A percentile compares a stretch with the other conserved stretches of the same genome.
phyloP scores from a whole-genome alignment of 2,329 filamentous ascomycete genomes.

The Plectosphaerella sp. region DNA sequence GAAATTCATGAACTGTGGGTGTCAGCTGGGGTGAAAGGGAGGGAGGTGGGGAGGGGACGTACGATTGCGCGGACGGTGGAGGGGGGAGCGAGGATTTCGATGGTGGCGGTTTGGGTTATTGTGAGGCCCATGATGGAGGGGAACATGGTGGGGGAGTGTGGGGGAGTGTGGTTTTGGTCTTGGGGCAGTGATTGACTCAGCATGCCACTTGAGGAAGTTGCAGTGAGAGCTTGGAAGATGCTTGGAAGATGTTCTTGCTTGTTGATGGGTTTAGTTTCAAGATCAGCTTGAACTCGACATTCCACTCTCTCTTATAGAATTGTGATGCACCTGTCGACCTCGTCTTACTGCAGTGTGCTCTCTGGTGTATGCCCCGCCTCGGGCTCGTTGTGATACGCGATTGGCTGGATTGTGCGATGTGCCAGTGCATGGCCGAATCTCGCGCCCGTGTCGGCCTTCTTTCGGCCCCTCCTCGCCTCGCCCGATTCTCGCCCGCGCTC shows the following conservation, averaged over 20 bases:
- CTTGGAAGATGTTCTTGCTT: no score
- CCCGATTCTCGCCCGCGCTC: background rate
- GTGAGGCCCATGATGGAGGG: conserved; percentile 1
- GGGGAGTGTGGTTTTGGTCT: background rate
- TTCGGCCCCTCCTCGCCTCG: background rate
- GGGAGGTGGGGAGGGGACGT: background rate
- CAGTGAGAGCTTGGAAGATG: no score
- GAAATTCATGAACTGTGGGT: background rate
- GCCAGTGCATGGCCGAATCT: background rate
- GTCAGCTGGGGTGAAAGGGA: background rate
- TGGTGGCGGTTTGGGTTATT: background rate
- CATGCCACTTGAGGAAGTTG: no score
- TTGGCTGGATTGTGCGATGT: background rate
- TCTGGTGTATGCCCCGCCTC: no score
- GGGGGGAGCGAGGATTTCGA: conserved; percentile 1
- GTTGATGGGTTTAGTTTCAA: no score
- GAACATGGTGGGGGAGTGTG: background rate
- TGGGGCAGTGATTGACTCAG: background rate
- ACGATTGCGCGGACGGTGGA: background rate
- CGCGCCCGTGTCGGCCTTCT: background rate
- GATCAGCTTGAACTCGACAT: no score
- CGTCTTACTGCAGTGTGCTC: no score
- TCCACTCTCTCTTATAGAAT: no score
- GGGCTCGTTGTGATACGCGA: background rate
- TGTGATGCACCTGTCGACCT: no score